phyloP scores from a whole-genome alignment of 2,329 filamentous ascomycete species.

The Fonsecaea pedrosoi region DNA sequence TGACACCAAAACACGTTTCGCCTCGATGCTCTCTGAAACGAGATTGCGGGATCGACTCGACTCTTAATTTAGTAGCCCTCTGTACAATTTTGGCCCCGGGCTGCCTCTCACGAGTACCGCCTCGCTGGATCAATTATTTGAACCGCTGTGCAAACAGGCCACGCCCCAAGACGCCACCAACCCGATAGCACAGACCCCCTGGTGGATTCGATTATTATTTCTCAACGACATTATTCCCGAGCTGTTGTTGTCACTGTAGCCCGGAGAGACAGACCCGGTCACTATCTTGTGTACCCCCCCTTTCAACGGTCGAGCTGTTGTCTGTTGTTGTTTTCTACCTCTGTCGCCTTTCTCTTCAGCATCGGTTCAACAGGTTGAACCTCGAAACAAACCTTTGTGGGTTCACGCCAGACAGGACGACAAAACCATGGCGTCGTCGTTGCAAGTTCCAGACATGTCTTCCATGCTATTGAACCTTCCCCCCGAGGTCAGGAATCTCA shows the following conservation, averaged over 20 bases:
- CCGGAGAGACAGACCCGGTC: not conserved
- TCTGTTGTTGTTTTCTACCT: not conserved
- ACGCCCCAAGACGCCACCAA: slow-evolving; percentile 1
- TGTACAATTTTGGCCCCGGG: slow-evolving; percentile 6
- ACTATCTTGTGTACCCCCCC: not conserved
- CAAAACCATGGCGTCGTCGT: slow-evolving; percentile 11
- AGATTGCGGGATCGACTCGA: slow-evolving; percentile 9
- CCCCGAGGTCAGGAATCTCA: slow-evolving; percentile 35
- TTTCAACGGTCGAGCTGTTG: not conserved
- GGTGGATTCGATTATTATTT: slow-evolving; percentile 6
- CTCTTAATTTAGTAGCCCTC: slow-evolving; percentile 8
- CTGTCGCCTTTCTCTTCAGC: slow-evolving; percentile 1
- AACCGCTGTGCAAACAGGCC: not conserved
- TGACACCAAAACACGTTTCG: not conserved
- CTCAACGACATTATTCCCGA: not conserved
- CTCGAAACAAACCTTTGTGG: not conserved
- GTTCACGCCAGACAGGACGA: not conserved
- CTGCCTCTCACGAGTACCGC: not conserved
- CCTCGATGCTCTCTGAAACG: not conserved
- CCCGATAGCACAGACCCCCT: slow-evolving; percentile 2
- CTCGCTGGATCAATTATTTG: not conserved
- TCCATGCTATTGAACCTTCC: slow-evolving; percentile 31
- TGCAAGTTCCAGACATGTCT: slow-evolving; percentile 7
- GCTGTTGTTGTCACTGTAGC: not conserved
- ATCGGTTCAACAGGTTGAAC: slow-evolving; percentile 18